Conservation (phyloP, 2,329 filamentous ascomycete species). For the Dryadomyces quercus-mongolicae region DNA sequence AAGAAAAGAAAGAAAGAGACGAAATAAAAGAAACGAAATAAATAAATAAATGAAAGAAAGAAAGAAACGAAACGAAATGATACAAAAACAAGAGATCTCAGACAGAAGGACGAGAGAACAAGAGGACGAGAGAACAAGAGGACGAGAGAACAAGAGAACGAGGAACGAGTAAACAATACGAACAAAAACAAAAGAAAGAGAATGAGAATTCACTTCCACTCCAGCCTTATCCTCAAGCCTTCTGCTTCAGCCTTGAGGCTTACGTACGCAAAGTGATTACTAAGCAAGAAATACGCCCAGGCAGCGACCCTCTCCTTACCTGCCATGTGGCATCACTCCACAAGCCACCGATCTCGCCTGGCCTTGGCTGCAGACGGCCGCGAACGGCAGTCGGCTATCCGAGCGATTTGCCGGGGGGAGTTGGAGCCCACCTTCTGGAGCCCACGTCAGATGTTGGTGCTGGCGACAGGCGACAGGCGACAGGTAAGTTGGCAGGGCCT, state of each 20-base stretch:
- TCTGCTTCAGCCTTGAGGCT: too few species aligned
- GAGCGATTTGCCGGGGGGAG: background rate
- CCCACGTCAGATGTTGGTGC: too few species aligned
- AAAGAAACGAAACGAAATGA: background rate
- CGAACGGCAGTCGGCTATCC: background rate
- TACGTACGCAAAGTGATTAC: background rate
- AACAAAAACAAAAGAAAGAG: too few species aligned
- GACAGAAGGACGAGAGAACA: background rate
- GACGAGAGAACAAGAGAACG: background rate
- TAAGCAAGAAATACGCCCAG: too few species aligned
- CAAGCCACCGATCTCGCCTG: background rate
- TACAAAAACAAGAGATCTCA: too few species aligned
- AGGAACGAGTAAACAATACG: background rate
- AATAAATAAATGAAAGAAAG: background rate
- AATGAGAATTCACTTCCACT: too few species aligned
- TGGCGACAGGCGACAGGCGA: too few species aligned
- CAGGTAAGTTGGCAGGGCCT: background rate
- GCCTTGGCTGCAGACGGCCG: background rate
- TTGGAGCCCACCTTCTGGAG: background rate
- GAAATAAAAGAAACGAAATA: background rate
- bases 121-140: background rate
- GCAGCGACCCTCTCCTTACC: background rate
- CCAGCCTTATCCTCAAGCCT: too few species aligned
- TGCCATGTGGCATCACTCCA: background rate
- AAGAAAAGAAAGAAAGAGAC: background rate